Base-by-base conservation (phyloP, 2,329 filamentous ascomycete genomes). In the Eutypa lata region DNA sequence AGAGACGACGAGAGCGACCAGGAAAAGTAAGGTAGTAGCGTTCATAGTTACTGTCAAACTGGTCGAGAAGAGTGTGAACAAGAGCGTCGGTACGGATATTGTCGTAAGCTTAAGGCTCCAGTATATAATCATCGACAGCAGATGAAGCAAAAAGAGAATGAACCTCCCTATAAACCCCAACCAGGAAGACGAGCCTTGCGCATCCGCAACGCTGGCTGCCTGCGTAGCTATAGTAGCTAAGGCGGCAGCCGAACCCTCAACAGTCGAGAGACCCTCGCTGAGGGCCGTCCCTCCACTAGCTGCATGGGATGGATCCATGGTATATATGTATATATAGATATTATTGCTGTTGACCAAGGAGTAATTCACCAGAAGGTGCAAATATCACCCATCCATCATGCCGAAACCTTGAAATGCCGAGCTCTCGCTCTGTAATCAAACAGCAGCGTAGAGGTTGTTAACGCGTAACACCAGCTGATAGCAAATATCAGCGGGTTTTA, bases 1-100 rank as follows among this genome's bases (percentile, higher is more conserved):
- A n/a, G 91, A 96, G 48, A 90, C 85, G 53, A 96, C 74, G 51
- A 83, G 86, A 37, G 87, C 78, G 53, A 91, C 66, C 52, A 97
- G 90, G 60, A 97, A 74, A 70, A 95, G 95, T 86, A 99, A 73
- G 18, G 94, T 99, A 19, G 93, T 97, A 62, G 94, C 93, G 69
- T 97, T 97, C 92, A 99, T 95, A 11, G 94, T 99, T 66, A 99
- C 90, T 0, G 94, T 99, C 76, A 96, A 77, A 71, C 90, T 97
- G 58, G 91, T 68, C 7, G 70, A 72, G 51, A 70, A 70, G 40
- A 70, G 52, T 14, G 60, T 68, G 42, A 96, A 99, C 18, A 97
- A 82, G 71, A 94, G 84, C 68, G 90, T 91, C 43, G 94, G 94
- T 54, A 97, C 71, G 16, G 90, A 95, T 61, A 97, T 91, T 24